These are phyloP conservation scores for Corynascus novoguineensis DNA, from an alignment of 495 filamentous ascomycete species.

Conservation along the genomic window DNA sequence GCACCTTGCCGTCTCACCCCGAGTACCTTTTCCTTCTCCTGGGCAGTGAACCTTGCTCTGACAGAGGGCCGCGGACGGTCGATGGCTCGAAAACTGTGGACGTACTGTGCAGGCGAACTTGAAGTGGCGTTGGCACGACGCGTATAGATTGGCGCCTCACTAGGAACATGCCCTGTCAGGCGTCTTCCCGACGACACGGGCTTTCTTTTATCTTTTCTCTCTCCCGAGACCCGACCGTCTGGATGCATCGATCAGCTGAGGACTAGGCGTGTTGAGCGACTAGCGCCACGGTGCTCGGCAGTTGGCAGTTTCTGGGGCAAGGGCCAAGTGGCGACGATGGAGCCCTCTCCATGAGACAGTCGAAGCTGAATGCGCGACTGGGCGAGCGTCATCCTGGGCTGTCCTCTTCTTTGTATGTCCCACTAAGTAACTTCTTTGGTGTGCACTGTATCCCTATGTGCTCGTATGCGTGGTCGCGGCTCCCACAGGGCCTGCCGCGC, in stretches of 20 bases:
- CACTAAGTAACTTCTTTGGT: no score
- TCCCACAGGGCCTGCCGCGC: background rate
- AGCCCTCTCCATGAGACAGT: no score
- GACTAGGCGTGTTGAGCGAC: background rate
- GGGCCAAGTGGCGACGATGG: background rate
- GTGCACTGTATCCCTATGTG: no score
- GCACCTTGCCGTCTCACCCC: constrained; percentile 65
- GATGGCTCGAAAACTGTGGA: constrained; percentile 18
- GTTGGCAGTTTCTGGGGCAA: background rate
- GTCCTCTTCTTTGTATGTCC: background rate
- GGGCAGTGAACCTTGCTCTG: constrained; percentile 54
- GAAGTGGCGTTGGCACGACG: background rate
- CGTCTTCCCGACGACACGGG: no score
- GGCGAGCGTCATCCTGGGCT: background rate
- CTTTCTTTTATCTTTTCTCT: no score
- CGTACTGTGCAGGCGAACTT: constrained; percentile 18
- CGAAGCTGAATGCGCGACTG: constrained; percentile 2
- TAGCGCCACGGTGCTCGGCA: background rate
- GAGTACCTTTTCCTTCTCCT: constrained; percentile 58
- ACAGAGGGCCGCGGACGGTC: background rate
- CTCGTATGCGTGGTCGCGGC: no score
- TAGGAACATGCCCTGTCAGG: background rate
- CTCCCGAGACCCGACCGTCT: constrained; percentile 1
- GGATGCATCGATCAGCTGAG: constrained; percentile 2
- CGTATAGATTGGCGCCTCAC: background rate